Evolutionary conservation across 805 yeast species (phyloP).

Genomic region (Pichia californica): DNA sequence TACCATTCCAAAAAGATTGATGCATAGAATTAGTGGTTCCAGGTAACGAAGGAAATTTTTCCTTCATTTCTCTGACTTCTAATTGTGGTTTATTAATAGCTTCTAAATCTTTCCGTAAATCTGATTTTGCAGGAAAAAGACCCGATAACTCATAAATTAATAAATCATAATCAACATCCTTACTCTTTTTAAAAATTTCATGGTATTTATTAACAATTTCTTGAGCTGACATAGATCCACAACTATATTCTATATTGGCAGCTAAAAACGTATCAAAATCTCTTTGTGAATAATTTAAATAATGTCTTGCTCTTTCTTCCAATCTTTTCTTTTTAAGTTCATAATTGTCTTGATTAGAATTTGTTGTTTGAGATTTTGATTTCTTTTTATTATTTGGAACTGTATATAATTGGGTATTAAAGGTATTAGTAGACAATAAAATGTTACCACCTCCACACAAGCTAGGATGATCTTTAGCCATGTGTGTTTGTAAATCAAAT

Average conservation of each 20-base stretch:
- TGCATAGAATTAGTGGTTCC: constrained; percentile 16
- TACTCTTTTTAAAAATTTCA: constrained; percentile 36
- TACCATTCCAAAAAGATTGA: not conserved
- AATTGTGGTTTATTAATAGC: constrained; percentile 23
- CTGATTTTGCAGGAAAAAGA: constrained; percentile 42
- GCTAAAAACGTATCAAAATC: constrained; percentile 43
- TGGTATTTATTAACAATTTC: constrained; percentile 43
- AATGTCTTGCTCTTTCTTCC: constrained; percentile 82
- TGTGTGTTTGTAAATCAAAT: constrained; percentile 80
- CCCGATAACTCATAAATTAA: constrained; percentile 58
- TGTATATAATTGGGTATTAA: constrained; percentile 50
- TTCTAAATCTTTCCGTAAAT: constrained; percentile 35
- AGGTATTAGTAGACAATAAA: constrained; percentile 16
- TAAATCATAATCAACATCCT: constrained; percentile 46
- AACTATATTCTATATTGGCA: constrained; percentile 42
- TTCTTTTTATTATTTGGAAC: constrained; percentile 29
- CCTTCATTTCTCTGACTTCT: constrained; percentile 23
- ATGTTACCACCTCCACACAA: constrained; percentile 42
- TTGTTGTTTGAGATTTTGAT: constrained; percentile 10
- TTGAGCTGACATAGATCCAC: constrained; percentile 39
- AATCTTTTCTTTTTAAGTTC: constrained; percentile 51
- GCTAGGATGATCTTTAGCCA: constrained; percentile 63
- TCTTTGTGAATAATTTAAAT: constrained; percentile 47
- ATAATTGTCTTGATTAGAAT: constrained; percentile 14
- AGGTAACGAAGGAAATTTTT: constrained; percentile 46